Evolutionary conservation across 352 stramenopile genomes (phyloP), one percentile per base, ranked within the genome.

Genomic region (Globisporangium canariense): DNA sequence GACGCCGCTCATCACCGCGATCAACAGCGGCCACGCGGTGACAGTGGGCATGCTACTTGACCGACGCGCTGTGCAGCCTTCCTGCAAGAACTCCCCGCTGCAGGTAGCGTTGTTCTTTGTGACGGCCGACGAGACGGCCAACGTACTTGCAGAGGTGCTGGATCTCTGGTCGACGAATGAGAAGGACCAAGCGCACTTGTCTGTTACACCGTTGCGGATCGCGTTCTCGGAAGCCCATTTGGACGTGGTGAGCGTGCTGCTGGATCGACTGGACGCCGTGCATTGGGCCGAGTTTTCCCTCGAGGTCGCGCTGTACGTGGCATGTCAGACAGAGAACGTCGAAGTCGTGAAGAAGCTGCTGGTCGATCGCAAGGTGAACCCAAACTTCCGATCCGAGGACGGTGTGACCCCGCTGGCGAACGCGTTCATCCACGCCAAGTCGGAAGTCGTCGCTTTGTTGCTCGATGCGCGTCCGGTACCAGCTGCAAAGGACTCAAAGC

Each of bases 71-170:
- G 34, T 13, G 6, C 51, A 40, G 14, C 7, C n/a, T 4, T 41
- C 51, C 34, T 47, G 25, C 20, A 6, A 45, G 22, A 22, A 28
- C 6, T 9, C 16, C 4, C 46, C 45, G 25, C 43, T 64, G 2
- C 45, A 57, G 3, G 58, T 64, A 3, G 58, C 32, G n/a, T 25
- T 64, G 30, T 47, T 57, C 32, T 64, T 64, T 5, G 47, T 64
- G 30, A 47, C 32, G 10, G 32, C 25, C 5, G 58, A 56, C 32
- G 58, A 40, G 32, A 52, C 41, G n/a, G 25, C 57, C 16, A 54
- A 25, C 38, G 57, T 62, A 30, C 22, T 54, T 30, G 57, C 28
- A 16, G 57, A 62, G 4, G 41, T 62, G 41, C 30, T 62, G 45
- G 32, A 57, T 16, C 30, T 25, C 34, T 60, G 60, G 50, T 2